Evolutionary conservation across 352 stramenopile species (phyloP).

Genomic region (Globisporangium cederbergense): DNA sequence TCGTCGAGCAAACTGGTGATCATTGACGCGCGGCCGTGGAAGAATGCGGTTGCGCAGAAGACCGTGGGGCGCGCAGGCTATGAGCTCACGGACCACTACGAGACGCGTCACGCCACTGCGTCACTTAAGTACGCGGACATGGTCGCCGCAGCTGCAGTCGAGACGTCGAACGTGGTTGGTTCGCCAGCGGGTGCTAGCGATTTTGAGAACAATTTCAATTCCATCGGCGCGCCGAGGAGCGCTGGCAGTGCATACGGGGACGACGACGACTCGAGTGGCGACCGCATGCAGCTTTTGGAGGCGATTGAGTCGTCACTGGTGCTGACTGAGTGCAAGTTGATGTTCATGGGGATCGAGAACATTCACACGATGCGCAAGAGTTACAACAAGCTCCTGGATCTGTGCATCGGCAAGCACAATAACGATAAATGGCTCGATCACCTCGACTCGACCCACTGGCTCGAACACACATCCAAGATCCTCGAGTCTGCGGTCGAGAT

Average conservation of each 20-base stretch:
- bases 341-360: conserved; percentile 92
- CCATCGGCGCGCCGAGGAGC: conserved; percentile 6
- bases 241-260: conserved; percentile 21
- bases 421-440: conserved; percentile 84
- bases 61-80: conserved; percentile 85
- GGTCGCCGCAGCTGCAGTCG: conserved; percentile 29
- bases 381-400: conserved; percentile 72
- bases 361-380: conserved; percentile 90
- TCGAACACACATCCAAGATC: conserved; percentile 78
- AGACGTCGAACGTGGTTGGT: conserved; percentile 21
- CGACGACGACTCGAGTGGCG: conserved; percentile 20
- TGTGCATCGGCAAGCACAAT: conserved; percentile 54
- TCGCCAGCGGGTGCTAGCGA: conserved; percentile 15
- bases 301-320: conserved; percentile 51
- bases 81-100: conserved; percentile 85
- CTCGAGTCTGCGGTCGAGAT: conserved; percentile 83
- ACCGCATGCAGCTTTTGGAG: conserved; percentile 30
- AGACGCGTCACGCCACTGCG: conserved; percentile 56
- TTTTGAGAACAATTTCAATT: conserved; percentile 10
- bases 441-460: conserved; percentile 64
- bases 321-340: conserved; percentile 77
- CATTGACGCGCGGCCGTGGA: conserved; percentile 86
- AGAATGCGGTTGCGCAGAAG: conserved; percentile 90
- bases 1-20: conserved; percentile 85
- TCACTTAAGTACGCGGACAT: conserved; percentile 69